phyloP scores from a whole-genome alignment of 495 filamentous ascomycete genomes.

The Aspergillus saccharolyticus region DNA sequence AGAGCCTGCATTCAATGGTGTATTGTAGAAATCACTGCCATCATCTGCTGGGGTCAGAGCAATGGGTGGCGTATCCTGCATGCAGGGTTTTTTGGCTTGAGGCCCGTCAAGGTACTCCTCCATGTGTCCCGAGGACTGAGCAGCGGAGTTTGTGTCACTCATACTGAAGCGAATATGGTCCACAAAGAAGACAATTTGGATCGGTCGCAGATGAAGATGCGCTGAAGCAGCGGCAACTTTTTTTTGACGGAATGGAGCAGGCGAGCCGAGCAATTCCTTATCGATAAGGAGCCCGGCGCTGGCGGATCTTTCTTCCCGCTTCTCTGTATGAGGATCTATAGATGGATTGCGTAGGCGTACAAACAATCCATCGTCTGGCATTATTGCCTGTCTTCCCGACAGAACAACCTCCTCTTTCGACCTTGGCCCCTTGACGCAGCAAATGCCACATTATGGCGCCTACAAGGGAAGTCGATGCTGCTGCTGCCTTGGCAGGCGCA shows the following conservation, averaged over 20 bases:
- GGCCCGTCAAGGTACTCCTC: conserved; percentile 18
- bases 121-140: conserved; percentile 20
- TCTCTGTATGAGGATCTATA: background rate
- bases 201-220: background rate
- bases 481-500: conserved; percentile 6
- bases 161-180: conserved; percentile 24
- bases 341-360: background rate
- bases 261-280: conserved; percentile 16
- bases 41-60: conserved; percentile 31
- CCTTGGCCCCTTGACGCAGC: background rate
- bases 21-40: conserved; percentile 43
- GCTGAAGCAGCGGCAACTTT: conserved; percentile 6
- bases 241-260: conserved; percentile 4
- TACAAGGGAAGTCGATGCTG: conserved; percentile 8
- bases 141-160: conserved; percentile 43
- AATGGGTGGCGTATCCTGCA: conserved; percentile 33
- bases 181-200: conserved; percentile 23
- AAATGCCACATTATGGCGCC: conserved; percentile 12
- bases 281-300: conserved; percentile 20
- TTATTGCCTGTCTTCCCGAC: background rate
- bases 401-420: background rate
- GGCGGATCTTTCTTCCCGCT: background rate
- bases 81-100: conserved; percentile 21
- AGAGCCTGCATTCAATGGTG: conserved; percentile 28
- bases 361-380: background rate